Percentiles rank a stretch among this genome's conserved stretches.
These are phyloP conservation scores for Pisolithus microcarpus DNA, from an alignment of 768 basidiomycete genomes.

Conservation along the genomic window DNA sequence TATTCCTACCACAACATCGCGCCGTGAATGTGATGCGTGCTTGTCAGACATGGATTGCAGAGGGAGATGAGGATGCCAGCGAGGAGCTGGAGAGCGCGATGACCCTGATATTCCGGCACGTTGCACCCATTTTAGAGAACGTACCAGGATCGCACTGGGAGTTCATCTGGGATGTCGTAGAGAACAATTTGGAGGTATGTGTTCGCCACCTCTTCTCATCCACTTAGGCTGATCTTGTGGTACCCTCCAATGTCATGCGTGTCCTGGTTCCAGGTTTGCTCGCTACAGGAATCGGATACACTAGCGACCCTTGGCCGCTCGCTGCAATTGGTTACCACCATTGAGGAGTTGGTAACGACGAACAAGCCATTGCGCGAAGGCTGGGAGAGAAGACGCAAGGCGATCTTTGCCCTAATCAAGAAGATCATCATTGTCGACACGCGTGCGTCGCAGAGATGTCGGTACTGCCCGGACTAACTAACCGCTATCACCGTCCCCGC, in stretches of 20 bases:
- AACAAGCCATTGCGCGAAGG: conserved; percentile 67
- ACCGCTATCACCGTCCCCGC: not conserved
- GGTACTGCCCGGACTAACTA: not conserved
- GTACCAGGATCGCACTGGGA: conserved; percentile 89
- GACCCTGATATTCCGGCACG: conserved; percentile 61
- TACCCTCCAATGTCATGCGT: not conserved
- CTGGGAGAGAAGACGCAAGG: conserved; percentile 55
- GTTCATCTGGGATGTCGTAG: conserved; percentile 81
- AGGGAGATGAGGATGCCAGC: conserved; percentile 46
- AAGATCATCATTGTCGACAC: conserved; percentile 48
- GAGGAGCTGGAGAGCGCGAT: conserved; percentile 77
- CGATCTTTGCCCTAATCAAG: conserved; percentile 51
- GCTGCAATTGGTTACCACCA: conserved; percentile 53
- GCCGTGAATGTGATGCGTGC: conserved; percentile 84
- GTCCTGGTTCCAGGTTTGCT: conserved; percentile 41
- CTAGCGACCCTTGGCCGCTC: conserved; percentile 65
- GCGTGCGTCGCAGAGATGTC: conserved; percentile 33
- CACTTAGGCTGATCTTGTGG: not conserved
- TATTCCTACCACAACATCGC: conserved; percentile 79
- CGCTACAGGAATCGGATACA: conserved; percentile 49
- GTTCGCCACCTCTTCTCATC: not conserved
- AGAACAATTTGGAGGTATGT: conserved; percentile 79
- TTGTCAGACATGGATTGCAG: conserved; percentile 74
- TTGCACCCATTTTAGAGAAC: conserved; percentile 85
- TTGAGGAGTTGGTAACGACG: conserved; percentile 62